Evolutionary conservation across 768 basidiomycete genomes (phyloP).

Genomic region (Mycena rebaudengoi): DNA sequence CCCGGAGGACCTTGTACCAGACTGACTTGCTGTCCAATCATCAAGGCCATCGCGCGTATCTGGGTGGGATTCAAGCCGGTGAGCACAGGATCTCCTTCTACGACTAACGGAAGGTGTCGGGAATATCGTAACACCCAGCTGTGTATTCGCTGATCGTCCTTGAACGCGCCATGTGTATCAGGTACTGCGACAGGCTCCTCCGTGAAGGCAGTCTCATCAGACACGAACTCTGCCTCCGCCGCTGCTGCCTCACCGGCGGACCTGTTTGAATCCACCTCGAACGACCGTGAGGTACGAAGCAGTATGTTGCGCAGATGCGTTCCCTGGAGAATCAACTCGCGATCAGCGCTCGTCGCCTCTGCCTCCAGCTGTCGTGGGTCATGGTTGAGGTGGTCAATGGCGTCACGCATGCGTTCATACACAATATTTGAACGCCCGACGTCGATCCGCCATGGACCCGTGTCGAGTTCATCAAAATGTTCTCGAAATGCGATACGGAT

Average conservation of each 20-base stretch:
- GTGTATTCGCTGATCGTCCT: conserved; percentile 76
- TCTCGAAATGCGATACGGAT: conserved; percentile 68
- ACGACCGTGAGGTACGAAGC: conserved; percentile 61
- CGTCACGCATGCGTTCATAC: conserved; percentile 73
- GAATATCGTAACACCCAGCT: conserved; percentile 85
- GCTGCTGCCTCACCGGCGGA: background rate
- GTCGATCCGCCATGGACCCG: conserved; percentile 73
- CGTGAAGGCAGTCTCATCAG: background rate
- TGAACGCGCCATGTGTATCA: conserved; percentile 60
- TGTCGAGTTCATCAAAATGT: conserved; percentile 46
- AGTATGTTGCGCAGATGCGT: conserved; percentile 78
- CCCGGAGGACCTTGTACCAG: conserved; percentile 95
- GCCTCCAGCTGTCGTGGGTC: conserved; percentile 58
- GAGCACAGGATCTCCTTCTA: conserved; percentile 84
- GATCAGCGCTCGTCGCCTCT: conserved; percentile 36
- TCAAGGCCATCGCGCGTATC: conserved; percentile 81
- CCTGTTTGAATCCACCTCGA: conserved; percentile 25
- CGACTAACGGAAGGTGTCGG: conserved; percentile 59
- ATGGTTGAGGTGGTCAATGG: conserved; percentile 63
- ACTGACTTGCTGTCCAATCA: conserved; percentile 82
- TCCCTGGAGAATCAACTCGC: conserved; percentile 69
- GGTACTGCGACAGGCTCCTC: conserved; percentile 13
- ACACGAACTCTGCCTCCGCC: background rate
- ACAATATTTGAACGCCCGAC: conserved; percentile 72
- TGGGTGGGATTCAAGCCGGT: conserved; percentile 77